Conservation (phyloP, 106 monocot genomes). For the Amphibolis antarctica region DNA sequence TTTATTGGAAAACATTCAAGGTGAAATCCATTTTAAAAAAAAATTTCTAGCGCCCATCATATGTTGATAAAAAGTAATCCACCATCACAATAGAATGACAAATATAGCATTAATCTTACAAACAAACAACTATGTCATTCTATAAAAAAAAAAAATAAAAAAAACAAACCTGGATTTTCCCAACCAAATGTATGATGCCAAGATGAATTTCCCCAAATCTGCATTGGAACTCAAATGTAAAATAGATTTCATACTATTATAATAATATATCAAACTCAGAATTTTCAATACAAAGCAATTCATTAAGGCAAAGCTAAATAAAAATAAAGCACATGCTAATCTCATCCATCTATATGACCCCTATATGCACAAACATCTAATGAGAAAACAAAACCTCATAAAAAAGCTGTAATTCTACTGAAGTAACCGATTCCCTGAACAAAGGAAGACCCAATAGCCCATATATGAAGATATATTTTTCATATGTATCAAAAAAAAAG, state of each 20-base stretch:
- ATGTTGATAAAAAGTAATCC: too few species aligned
- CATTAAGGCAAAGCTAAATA: background rate
- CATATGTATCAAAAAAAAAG: background rate
- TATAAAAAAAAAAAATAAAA: too few species aligned
- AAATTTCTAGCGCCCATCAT: too few species aligned
- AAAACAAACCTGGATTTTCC: slow-evolving; percentile 11
- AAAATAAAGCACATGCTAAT: background rate
- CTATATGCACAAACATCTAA: background rate
- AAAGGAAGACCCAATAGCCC: too few species aligned
- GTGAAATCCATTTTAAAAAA: too few species aligned
- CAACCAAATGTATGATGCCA: slow-evolving; percentile 15
- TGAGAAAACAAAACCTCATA: background rate
- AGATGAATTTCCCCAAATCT: slow-evolving; percentile 13
- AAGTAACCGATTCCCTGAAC: too few species aligned
- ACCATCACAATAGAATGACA: background rate
- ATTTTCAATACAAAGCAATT: background rate
- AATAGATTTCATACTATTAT: background rate
- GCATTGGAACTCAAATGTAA: background rate
- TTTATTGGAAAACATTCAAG: too few species aligned
- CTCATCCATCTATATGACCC: background rate
- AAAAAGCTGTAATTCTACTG: background rate
- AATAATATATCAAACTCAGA: background rate
- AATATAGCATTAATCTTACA: too few species aligned
- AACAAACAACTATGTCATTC: background rate
- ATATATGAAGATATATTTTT: background rate